Percentiles rank a stretch among this genome's conserved stretches.
phyloP scores from a whole-genome alignment of 2,329 filamentous ascomycete species.

The Aureobasidium vineae region DNA sequence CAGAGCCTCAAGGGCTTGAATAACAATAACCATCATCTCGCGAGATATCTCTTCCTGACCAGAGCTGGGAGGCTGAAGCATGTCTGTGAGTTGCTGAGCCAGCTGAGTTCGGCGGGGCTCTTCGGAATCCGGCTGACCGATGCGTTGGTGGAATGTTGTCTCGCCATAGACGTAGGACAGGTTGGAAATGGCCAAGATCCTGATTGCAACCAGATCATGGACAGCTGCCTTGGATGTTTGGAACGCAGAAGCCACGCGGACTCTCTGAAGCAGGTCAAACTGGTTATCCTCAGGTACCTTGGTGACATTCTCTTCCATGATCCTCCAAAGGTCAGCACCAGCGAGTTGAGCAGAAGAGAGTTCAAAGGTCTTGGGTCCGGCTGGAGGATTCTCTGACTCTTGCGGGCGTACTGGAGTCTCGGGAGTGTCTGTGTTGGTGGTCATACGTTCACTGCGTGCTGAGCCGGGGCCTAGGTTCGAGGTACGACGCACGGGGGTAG shows the following conservation, averaged over 20 bases:
- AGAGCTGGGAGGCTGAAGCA: slow-evolving; percentile 79
- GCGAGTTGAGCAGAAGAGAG: slow-evolving; percentile 55
- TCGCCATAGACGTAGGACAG: slow-evolving; percentile 87
- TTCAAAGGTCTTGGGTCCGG: slow-evolving; percentile 58
- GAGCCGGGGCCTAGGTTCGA: slow-evolving; percentile 45
- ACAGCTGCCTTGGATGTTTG: slow-evolving; percentile 63
- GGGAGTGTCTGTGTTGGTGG: slow-evolving; percentile 33
- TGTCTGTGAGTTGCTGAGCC: slow-evolving; percentile 85
- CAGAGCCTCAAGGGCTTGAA: slow-evolving; percentile 81
- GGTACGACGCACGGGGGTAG: slow-evolving; percentile 72
- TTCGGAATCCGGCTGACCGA: slow-evolving; percentile 83
- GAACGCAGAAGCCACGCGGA: slow-evolving; percentile 81
- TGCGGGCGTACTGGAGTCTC: slow-evolving; percentile 34
- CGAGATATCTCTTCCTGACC: slow-evolving; percentile 66
- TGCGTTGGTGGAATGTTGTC: slow-evolving; percentile 75
- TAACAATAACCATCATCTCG: slow-evolving; percentile 75
- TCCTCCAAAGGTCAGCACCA: slow-evolving; percentile 43
- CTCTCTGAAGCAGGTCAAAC: slow-evolving; percentile 81
- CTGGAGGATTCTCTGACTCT: slow-evolving; percentile 42
- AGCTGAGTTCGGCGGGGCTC: slow-evolving; percentile 87
- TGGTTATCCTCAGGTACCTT: slow-evolving; percentile 70
- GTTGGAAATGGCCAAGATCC: slow-evolving; percentile 84
- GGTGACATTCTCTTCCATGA: slow-evolving; percentile 45
- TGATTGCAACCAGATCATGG: slow-evolving; percentile 72
- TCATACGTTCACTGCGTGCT: slow-evolving; percentile 38